Percentiles rank a stretch among this genome's conserved stretches.
Evolutionary conservation across 1,284 basidiomycete genomes (phyloP).

Genomic region (Pulveroboletus sp.): DNA sequence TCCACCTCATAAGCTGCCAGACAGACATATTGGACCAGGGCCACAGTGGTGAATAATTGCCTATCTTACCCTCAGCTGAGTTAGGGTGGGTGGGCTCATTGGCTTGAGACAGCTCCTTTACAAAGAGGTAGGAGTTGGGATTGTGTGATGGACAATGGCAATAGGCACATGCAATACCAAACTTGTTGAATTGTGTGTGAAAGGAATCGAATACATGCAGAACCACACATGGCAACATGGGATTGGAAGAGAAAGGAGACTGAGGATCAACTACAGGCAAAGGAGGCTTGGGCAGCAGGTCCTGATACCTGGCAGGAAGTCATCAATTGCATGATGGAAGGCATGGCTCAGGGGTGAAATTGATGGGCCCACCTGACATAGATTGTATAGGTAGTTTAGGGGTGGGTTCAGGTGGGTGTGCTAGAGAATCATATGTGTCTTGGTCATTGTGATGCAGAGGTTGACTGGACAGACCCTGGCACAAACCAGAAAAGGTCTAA

Average conservation of each 20-base stretch:
- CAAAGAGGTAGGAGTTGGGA: not conserved
- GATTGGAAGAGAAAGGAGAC: not conserved
- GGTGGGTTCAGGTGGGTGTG: no score
- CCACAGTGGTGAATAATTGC: not conserved
- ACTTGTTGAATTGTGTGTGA: not conserved
- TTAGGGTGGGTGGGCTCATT: not conserved
- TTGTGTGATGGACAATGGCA: not conserved
- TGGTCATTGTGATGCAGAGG: no score
- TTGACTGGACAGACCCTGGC: no score
- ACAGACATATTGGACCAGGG: not conserved
- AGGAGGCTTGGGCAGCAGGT: not conserved
- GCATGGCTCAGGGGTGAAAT: no score
- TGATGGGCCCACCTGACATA: not conserved
- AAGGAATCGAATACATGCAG: conserved; percentile 4
- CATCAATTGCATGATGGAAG: not conserved
- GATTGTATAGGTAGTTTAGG: no score
- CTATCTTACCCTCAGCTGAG: not conserved
- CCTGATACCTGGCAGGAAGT: not conserved
- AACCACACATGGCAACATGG: not conserved
- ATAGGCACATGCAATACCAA: not conserved
- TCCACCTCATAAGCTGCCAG: conserved; percentile 1
- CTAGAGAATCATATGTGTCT: no score
- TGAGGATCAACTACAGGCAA: not conserved
- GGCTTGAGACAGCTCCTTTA: not conserved
- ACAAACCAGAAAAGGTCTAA: no score